Evolutionary conservation across 139 green algal species (phyloP).

Genomic region (Tetradesmus obliquus): DNA sequence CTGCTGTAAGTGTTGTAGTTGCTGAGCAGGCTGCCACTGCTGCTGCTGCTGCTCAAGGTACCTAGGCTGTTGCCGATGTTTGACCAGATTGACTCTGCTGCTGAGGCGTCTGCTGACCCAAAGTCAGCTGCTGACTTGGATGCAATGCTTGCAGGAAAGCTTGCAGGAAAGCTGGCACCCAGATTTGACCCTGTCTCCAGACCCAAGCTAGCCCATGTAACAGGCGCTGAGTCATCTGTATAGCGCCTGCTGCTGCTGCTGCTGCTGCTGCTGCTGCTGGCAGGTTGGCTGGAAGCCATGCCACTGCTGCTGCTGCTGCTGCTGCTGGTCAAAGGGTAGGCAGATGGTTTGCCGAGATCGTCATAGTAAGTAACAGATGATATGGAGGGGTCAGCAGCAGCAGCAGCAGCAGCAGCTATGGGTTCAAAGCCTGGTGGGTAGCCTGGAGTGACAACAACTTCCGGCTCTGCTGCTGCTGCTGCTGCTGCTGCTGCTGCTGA

Average conservation of each 20-base stretch:
- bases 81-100: neutral
- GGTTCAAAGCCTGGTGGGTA: neutral
- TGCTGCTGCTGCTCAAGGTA: neutral
- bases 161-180: neutral
- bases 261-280: slow-evolving; percentile 3
- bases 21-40: neutral
- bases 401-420: neutral
- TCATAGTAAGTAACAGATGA: neutral
- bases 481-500: slow-evolving; percentile 2
- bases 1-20: slow-evolving; percentile 12
- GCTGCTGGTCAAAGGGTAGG: neutral
- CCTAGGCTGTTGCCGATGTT: neutral
- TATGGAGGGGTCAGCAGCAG: neutral
- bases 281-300: no score
- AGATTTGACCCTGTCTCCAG: neutral
- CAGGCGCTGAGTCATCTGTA: neutral
- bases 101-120: neutral
- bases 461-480: slow-evolving; percentile 7
- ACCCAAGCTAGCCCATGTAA: neutral
- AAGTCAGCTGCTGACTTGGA: neutral
- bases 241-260: neutral
- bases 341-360: neutral
- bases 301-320: slow-evolving; percentile 17
- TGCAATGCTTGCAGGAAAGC: neutral
- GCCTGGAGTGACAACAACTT: neutral